Evolutionary conservation across 192 early-diverging fungal genomes (phyloP).

Genomic region (Irineochytrium annulatum): DNA sequence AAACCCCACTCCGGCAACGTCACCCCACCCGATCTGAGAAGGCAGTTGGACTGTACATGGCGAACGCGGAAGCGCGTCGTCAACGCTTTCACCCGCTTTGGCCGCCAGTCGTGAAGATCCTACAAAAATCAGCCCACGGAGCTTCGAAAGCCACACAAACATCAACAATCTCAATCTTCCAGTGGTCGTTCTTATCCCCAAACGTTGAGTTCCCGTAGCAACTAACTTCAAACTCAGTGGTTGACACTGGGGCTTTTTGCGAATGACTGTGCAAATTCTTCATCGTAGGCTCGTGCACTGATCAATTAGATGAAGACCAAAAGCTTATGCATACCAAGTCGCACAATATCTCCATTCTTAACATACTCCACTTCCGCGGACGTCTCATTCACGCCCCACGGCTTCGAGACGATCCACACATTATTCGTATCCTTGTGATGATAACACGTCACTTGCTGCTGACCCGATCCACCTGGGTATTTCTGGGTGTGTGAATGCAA

Average conservation of each 20-base stretch:
- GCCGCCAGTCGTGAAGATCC: conserved; percentile 8
- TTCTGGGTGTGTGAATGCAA: conserved; percentile 90
- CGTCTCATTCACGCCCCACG: conserved; percentile 39
- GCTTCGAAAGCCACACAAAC: conserved; percentile 22
- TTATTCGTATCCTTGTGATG: conserved; percentile 93
- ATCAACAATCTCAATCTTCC: conserved; percentile 80
- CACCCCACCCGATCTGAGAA: conserved; percentile 63
- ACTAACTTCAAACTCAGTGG: conserved; percentile 78
- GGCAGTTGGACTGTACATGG: conserved; percentile 68
- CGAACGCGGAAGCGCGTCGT: conserved; percentile 78
- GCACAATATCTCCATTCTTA: conserved; percentile 73
- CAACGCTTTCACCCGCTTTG: conserved; percentile 41
- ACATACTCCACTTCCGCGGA: conserved; percentile 54
- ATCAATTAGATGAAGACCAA: neutral
- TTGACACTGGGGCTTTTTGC: conserved; percentile 71
- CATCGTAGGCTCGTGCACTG: conserved; percentile 61
- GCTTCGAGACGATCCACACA: conserved; percentile 72
- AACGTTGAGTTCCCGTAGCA: conserved; percentile 75
- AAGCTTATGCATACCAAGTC: conserved; percentile 46
- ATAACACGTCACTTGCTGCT: conserved; percentile 97
- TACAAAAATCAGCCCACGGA: neutral
- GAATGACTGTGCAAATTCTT: conserved; percentile 84
- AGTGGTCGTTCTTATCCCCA: conserved; percentile 84
- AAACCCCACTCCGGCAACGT: conserved; percentile 95
- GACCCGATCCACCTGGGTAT: conserved; percentile 82